phyloP scores from a whole-genome alignment of 257 asterid species.

The Penstemon newberryi region DNA sequence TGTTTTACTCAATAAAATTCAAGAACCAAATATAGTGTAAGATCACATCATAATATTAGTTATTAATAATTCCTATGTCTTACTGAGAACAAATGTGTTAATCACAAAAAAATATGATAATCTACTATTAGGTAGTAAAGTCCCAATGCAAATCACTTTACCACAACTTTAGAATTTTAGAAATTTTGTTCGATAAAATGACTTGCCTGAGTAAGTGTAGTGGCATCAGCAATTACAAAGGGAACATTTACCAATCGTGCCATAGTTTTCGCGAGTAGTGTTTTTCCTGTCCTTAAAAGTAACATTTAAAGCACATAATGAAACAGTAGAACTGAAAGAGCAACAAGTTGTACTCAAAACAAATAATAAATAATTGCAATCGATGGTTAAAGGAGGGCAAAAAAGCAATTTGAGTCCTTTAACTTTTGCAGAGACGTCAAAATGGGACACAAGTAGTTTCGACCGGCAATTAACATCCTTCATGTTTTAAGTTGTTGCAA shows the following conservation, averaged over 20 bases:
- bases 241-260: conserved; percentile 98
- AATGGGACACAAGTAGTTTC: too few species aligned
- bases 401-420: too few species aligned
- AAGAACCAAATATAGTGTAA: not conserved
- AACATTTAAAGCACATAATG: conserved; percentile 52
- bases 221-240: conserved; percentile 97
- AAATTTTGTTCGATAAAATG: not conserved
- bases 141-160: too few species aligned
- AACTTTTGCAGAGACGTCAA: too few species aligned
- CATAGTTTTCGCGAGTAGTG: conserved; percentile 96
- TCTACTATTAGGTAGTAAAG: too few species aligned
- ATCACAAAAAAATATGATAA: not conserved
- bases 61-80: too few species aligned
- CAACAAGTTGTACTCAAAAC: conserved; percentile 3
- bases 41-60: too few species aligned
- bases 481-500: too few species aligned
- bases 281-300: conserved; percentile 96
- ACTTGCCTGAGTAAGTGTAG: conserved; percentile 96
- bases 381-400: not conserved
- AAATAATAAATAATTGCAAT: not conserved
- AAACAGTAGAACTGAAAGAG: conserved; percentile 44
- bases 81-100: not conserved
- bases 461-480: too few species aligned
- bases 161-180: too few species aligned
- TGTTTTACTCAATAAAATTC: not conserved